These are phyloP conservation scores for Dactylellina cionopaga DNA, from an alignment of 2,329 filamentous ascomycete species.

Conservation along the genomic window DNA sequence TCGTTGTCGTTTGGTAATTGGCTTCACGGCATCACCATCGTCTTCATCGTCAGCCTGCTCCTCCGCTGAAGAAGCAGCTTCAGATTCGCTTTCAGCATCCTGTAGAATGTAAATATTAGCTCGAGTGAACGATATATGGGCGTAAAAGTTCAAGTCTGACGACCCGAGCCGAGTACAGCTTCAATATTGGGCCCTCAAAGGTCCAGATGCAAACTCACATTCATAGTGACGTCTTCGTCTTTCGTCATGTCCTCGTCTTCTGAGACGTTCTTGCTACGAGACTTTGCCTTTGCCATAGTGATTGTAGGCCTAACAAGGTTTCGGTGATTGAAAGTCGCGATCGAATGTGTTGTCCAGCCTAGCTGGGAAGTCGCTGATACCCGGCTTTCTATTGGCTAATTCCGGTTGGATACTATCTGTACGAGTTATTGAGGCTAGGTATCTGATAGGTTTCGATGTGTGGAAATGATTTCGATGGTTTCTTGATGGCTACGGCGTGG, in stretches of 20 bases:
- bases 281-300: slow-evolving; percentile 36
- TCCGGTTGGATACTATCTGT: slow-evolving; percentile 22
- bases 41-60: slow-evolving; percentile 55
- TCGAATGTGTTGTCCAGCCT: slow-evolving; percentile 51
- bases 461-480: slow-evolving; percentile 1
- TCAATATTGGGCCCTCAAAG: slow-evolving; percentile 1
- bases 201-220: slow-evolving; percentile 51
- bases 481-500: slow-evolving; percentile 20
- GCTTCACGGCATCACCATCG: slow-evolving; percentile 71
- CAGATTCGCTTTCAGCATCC: slow-evolving; percentile 44
- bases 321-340: slow-evolving; percentile 27
- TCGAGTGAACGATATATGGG: slow-evolving; percentile 14
- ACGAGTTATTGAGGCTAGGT: slow-evolving; percentile 4
- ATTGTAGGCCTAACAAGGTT: background rate
- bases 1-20: slow-evolving; percentile 84
- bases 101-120: slow-evolving; percentile 32
- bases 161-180: slow-evolving; percentile 9
- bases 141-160: slow-evolving; percentile 12
- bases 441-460: background rate
- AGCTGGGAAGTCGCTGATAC: slow-evolving; percentile 43
- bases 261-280: slow-evolving; percentile 42
- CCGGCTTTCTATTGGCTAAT: slow-evolving; percentile 27
- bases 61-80: slow-evolving; percentile 33
- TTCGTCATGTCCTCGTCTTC: slow-evolving; percentile 40
- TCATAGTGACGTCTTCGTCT: slow-evolving; percentile 56